A percentile compares a stretch with the other conserved stretches of the same genome.
phyloP scores from a whole-genome alignment of 768 basidiomycete species.

The Kwoniella botswanensis region DNA sequence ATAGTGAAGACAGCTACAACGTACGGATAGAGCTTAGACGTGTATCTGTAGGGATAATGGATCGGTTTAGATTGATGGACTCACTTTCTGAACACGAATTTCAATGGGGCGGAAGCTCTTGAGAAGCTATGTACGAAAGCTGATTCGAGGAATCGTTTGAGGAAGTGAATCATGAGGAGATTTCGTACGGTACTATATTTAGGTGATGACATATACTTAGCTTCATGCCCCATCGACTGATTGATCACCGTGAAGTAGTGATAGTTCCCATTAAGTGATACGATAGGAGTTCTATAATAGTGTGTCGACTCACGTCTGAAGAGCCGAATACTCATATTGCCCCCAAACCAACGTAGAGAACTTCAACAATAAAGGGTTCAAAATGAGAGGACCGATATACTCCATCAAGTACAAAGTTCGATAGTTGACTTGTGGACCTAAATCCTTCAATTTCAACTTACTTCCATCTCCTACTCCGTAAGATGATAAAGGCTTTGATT shows the following conservation, averaged over 20 bases:
- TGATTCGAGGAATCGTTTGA: slow-evolving; percentile 91
- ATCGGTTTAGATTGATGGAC: slow-evolving; percentile 27
- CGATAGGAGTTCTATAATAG: too few species aligned
- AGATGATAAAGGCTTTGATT: slow-evolving; percentile 67
- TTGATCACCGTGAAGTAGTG: too few species aligned
- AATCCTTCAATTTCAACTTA: slow-evolving; percentile 81
- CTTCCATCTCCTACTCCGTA: slow-evolving; percentile 67
- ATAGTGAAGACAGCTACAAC: slow-evolving; percentile 81
- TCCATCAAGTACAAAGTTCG: slow-evolving; percentile 85
- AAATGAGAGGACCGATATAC: slow-evolving; percentile 90
- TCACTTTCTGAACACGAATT: slow-evolving; percentile 88
- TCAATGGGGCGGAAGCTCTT: slow-evolving; percentile 86
- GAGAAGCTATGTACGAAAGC: slow-evolving; percentile 95
- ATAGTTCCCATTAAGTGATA: too few species aligned
- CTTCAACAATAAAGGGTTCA: slow-evolving; percentile 84
- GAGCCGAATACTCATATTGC: slow-evolving; percentile 58
- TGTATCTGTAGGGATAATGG: too few species aligned
- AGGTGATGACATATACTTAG: too few species aligned
- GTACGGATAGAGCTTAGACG: background rate
- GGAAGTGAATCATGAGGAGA: slow-evolving; percentile 82
- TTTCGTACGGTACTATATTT: slow-evolving; percentile 63
- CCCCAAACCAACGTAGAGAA: slow-evolving; percentile 75
- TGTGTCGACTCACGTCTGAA: slow-evolving; percentile 51
- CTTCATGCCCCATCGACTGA: too few species aligned
- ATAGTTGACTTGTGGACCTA: slow-evolving; percentile 90